Evolutionary conservation across 2,329 filamentous ascomycete genomes (phyloP), one percentile per base, ranked within the genome.

Genomic region (Paraphaeosphaeria sporulosa): DNA sequence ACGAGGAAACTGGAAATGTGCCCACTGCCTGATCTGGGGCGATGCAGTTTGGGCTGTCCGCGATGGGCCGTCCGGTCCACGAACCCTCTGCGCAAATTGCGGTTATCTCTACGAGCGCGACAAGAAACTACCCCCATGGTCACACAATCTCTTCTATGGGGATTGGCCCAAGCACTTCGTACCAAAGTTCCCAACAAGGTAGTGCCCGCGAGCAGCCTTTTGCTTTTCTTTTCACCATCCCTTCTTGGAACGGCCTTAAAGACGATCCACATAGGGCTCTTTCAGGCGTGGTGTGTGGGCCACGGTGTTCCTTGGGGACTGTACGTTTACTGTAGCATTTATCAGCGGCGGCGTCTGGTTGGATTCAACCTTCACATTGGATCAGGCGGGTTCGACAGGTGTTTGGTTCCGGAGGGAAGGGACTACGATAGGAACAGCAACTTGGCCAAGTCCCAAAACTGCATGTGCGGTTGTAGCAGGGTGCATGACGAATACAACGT

Each of bases 1-100:
- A 82, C 86, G 94, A 68, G 83, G 87, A 64, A 89, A 85, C 46
- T 99, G 95, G 95, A 87, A 92, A 63, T 99, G 95, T 79, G 83
- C 84, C 47, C 94, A 98, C 78, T 99, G 95, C 77, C 85, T 85
- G 61, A 88, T 97, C 36, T 94, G 91, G 88, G 95, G 94, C 17
- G 90, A 90, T 51, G 91, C 93, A 30, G 93, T 97, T 9, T 99
- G 95, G 95, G 94, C 92, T 51, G 94, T 98, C 3, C 85, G 95
- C 70, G 94, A 98, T 79, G 95, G 95, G 25, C 95, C 95, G 15
- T 84, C 87, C 57, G 94, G 94, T 57, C 86, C 91, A 64, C 90
- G 92, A 79, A 90, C 92, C 32, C 87, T 98, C 4, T 98, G 94
- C 81, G 91, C 94, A 79, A 97, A 96, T 76, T 98, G 94, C 76